Percentiles rank a stretch among this genome's conserved stretches.
phyloP scores from a whole-genome alignment of 1,139 yeast genomes.

The Geotrichum histeridarum region DNA sequence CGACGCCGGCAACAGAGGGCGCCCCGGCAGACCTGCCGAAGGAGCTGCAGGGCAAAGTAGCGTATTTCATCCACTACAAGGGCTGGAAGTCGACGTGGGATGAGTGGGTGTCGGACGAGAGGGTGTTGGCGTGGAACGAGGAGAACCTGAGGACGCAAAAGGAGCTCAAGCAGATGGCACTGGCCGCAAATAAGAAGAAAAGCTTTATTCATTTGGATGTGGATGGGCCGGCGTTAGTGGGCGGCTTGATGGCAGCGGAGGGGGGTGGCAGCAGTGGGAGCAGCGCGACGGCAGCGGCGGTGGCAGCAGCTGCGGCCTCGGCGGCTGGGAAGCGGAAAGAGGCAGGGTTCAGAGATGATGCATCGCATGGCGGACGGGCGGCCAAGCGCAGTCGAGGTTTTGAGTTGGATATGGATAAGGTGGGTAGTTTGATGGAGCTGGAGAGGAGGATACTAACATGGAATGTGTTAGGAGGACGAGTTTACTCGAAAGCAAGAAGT shows the following conservation, averaged over 20 bases:
- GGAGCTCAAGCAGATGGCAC: conserved; percentile 52
- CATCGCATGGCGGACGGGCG: conserved; percentile 17
- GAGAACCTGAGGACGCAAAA: conserved; percentile 64
- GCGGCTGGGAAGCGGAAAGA: conserved; percentile 1
- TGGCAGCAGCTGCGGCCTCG: not conserved
- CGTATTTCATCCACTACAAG: conserved; percentile 77
- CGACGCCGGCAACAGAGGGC: conserved; percentile 28
- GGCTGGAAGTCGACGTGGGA: conserved; percentile 98
- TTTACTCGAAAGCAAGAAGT: conserved; percentile 47
- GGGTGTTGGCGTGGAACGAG: conserved; percentile 64
- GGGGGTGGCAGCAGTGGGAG: conserved; percentile 1
- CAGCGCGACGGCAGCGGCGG: not conserved
- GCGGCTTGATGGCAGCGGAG: not conserved
- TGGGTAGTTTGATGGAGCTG: not conserved
- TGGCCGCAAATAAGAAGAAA: conserved; percentile 31
- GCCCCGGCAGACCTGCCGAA: conserved; percentile 46
- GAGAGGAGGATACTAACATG: not conserved
- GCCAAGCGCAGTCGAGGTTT: conserved; percentile 36
- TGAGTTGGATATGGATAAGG: conserved; percentile 38
- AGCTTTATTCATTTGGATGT: conserved; percentile 15
- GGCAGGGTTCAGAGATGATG: conserved; percentile 8
- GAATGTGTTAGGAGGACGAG: conserved; percentile 35
- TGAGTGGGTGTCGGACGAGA: conserved; percentile 78
- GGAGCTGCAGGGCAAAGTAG: conserved; percentile 39
- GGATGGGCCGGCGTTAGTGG: conserved; percentile 10